Base-by-base conservation (phyloP, 306 rosid genomes). In the Morella rubra region DNA sequence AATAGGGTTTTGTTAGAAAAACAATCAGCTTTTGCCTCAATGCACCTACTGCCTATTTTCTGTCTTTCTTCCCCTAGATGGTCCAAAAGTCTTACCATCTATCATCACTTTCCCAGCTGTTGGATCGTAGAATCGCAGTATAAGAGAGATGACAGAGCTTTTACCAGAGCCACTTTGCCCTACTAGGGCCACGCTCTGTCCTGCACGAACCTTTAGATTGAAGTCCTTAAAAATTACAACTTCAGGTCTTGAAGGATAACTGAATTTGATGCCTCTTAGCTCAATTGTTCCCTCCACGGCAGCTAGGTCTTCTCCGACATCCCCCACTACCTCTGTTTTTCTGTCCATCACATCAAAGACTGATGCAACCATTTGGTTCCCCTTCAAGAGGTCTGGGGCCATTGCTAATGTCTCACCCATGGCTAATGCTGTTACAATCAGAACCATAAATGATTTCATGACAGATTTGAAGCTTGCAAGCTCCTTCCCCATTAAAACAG, bases 121-220 rank as follows among this genome's bases (percentile, higher is more conserved):
- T 45, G 98, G 96, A 84, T 95, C 97, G 10, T 95, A 95, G 87
- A 90, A 95, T 72, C 97, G 85, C 87, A 95, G 93, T 65, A 92
- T 85, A 12, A 95, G 88, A 71, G 97, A 87, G 71, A 92, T 82
- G 73, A 95, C 91, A 42, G 98, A 95, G 93, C 98, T 95, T 89
- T 95, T 95, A n/a, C 98, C 98, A 19, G 98, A 92, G 27, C 98
- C 98, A 75, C 98, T 95, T 84, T 92, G 98, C 44, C 98, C 97
- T 51, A 90, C 97, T 41, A 95, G 78, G 24, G 98, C 98, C 78
- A 92, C 73, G 80, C 93, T 89, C 76, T 84, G 89, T 22, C 97
- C 97, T 27, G 92, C 78, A 51, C 86, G 89, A 69, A 95, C 93
- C 82, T 72, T 86, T 7, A 95, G 85, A 74, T 83, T 92, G 82